A percentile compares a stretch with the other conserved stretches of the same genome.
These are phyloP conservation scores for Sindora glabra DNA, from an alignment of 306 rosid species.

Conservation along the genomic window DNA sequence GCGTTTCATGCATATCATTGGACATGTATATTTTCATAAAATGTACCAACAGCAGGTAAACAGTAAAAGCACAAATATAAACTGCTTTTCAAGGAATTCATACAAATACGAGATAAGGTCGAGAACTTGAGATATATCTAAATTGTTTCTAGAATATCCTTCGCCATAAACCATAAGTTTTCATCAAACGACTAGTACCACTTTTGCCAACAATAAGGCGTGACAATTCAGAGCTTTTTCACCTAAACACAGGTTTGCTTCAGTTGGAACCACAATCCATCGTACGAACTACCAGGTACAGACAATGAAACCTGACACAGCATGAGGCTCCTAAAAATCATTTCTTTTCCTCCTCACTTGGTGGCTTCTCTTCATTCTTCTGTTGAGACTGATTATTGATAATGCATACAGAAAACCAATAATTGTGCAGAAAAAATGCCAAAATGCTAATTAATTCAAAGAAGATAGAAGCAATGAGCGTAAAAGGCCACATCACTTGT, in stretches of 20 bases:
- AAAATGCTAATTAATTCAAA: neutral
- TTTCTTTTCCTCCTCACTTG: slow-evolving; percentile 62
- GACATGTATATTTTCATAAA: neutral
- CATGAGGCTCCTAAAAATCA: slow-evolving; percentile 8
- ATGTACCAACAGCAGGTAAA: neutral
- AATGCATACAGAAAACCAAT: slow-evolving; percentile 18
- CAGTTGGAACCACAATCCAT: slow-evolving; percentile 8
- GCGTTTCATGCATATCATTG: too few relatives aligned
- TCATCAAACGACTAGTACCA: neutral
- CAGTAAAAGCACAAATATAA: neutral
- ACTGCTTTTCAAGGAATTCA: neutral
- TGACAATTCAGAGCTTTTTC: neutral
- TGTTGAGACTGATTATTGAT: slow-evolving; percentile 34
- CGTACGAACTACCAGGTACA: slow-evolving; percentile 12
- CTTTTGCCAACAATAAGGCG: neutral
- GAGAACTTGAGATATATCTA: neutral
- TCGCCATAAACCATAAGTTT: slow-evolving; percentile 9
- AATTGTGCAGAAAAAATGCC: neutral
- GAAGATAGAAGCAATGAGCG: neutral
- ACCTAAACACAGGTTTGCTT: slow-evolving; percentile 6
- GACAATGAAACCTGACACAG: slow-evolving; percentile 8
- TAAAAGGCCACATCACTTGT: neutral
- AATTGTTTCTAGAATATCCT: neutral
- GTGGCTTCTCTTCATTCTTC: slow-evolving; percentile 63
- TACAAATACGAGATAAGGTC: neutral